Evolutionary conservation across 2,329 filamentous ascomycete species (phyloP), one percentile per base, ranked within the genome.

Genomic region (Fusarium pseudocircinatum): DNA sequence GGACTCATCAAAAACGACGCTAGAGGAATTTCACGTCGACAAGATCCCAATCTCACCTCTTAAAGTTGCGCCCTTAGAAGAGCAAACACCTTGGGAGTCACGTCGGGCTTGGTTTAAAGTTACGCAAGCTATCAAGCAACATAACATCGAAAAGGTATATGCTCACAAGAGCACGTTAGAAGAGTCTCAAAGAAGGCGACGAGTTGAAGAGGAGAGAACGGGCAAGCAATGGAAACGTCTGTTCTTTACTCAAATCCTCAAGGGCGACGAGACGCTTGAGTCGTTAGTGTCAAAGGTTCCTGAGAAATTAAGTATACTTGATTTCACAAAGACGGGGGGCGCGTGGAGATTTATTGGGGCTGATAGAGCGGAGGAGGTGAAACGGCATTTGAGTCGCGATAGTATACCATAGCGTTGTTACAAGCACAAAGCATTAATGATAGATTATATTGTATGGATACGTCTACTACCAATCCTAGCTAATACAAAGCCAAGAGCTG

Each of bases 31-130:
- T 4, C 50, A 69, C 7, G 46, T 69, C 36, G 65, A 69, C 26
- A 40, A 24, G 20, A 53, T 69, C 26, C 59, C 67, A 6, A 6
- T 64, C 11, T 64, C 67, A 1, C 40, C 58, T 20, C 26, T 69
- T 1, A 58, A 26, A 0, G 59, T 69, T 0, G 59, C 65, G 1
- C 67, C 72, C 0, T 77, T 93, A 30, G 90, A 93, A 59, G 82
- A 92, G 69, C 94, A 97, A 82, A 93, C 96, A 74, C 88, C 92
- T 4, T 91, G 94, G 79, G 95, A 97, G 84, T 93, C 92, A 13
- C 88, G 94, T 11, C 88, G 90, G 52, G 95, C 94, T 3, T 97
- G 95, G 95, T 85, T 85, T 34, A 92, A 91, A 68, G 94, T 97
- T 15, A 91, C 93, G 0, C 85, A 87, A 13, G 93, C 90, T 28